Base-by-base conservation (phyloP, 1,139 yeast genomes). In the Pichia sp. region DNA sequence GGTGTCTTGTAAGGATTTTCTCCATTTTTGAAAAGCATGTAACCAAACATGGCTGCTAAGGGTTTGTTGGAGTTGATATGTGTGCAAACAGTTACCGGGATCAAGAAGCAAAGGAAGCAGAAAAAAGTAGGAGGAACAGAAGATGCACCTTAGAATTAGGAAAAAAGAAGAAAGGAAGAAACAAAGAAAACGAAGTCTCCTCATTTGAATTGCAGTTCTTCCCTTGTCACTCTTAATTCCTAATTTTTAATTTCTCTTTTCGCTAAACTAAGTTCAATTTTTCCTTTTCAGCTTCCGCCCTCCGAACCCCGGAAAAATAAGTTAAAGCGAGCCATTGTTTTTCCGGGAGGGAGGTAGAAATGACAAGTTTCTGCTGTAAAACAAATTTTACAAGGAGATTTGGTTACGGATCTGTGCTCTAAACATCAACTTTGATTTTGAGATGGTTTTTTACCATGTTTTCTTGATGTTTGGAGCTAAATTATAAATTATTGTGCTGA, bases 1-100 rank as follows among this genome's bases (percentile, higher is more conserved):
- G 70, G 70, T 8, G 70, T 66, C 19, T 36, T 43, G 38, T 55
- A 53, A 47, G 46, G 60, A 46, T 58, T 56, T 31, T 60, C 66
- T 60, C 65, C 46, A 47, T 50, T 44, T 30, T 55, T 56, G 52
- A 65, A 65, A 29, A 60, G 55, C 53, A 57, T 58, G 54, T 59
- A 62, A 11, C 69, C 68, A 53, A 65, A 65, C 69, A 65, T 65
- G 29, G 44, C 31, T 44, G 45, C 19, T 48, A 46, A 6, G n/a
- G 13, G 13, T 19, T 38, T 5, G 27, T 6, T 10, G 16, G 27
- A 38, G 14, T 38, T 19, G 14, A 14, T 22, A 4, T 38, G 19
- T 14, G 27, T 42, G 28, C 13, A 11, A 31, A 22, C 2, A 8
- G 14, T 18, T 18, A 11, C 16, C 18, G 7, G 13, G 13, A 9